These are phyloP conservation scores for Podaxis sp. DNA, from an alignment of 768 basidiomycete genomes.

Conservation along the genomic window DNA sequence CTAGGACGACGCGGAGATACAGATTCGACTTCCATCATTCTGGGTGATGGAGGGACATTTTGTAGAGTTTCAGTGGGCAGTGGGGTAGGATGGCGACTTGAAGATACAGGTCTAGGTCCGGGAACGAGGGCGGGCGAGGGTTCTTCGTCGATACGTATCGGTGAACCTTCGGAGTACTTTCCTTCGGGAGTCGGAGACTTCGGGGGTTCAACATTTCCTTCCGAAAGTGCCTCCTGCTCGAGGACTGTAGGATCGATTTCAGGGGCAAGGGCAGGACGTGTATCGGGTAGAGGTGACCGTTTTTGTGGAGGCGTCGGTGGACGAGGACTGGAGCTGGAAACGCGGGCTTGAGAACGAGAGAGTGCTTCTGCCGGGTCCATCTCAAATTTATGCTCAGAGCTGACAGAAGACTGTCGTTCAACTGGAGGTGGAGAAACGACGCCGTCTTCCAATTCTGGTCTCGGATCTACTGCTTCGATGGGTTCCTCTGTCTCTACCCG, in stretches of 20 bases:
- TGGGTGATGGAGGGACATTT: neutral
- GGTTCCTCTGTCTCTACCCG: neutral
- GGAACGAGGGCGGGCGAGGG: neutral
- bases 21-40: neutral
- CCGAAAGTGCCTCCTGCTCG: neutral
- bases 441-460: neutral
- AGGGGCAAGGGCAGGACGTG: neutral
- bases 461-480: neutral
- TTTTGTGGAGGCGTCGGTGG: constrained; percentile 5
- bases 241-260: neutral
- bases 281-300: neutral
- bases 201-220: neutral
- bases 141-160: neutral
- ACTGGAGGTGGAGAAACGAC: neutral
- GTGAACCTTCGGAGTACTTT: neutral
- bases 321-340: neutral
- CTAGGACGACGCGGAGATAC: neutral
- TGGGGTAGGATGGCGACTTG: neutral
- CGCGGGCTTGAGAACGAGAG: neutral
- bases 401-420: neutral
- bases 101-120: neutral
- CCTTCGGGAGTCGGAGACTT: neutral
- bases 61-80: neutral
- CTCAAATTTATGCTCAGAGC: constrained; percentile 4
- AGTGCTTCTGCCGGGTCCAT: neutral